These are phyloP conservation scores for Aspergillus terreus DNA, from an alignment of 2,329 filamentous ascomycete genomes.

Conservation along the genomic window DNA sequence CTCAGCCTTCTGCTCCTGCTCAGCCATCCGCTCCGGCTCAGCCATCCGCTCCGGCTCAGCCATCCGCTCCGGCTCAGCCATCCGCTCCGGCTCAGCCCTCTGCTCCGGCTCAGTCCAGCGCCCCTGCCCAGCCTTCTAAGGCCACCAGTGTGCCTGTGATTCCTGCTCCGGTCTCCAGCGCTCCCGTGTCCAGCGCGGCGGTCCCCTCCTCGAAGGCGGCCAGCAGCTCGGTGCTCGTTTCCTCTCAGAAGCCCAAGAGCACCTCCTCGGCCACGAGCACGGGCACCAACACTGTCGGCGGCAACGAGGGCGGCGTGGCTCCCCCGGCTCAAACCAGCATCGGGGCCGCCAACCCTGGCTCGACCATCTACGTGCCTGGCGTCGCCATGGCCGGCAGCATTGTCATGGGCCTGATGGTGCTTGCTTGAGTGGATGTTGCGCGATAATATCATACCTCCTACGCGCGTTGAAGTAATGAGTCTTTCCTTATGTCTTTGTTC, in stretches of 20 bases:
- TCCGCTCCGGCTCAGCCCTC: constrained; percentile 9
- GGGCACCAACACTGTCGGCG: constrained; percentile 4
- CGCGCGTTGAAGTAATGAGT: too few relatives aligned
- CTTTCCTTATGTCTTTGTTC: too few relatives aligned
- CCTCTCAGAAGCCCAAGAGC: neutral
- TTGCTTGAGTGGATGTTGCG: constrained; percentile 16
- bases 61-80: neutral
- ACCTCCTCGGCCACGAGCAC: constrained; percentile 8
- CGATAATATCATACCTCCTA: neutral
- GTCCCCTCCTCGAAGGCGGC: constrained; percentile 1
- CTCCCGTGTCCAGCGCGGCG: neutral
- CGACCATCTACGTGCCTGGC: constrained; percentile 23
- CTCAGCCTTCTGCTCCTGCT: neutral
- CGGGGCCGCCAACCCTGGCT: constrained; percentile 18
- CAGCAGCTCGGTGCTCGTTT: neutral
- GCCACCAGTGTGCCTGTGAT: constrained; percentile 1
- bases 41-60: neutral
- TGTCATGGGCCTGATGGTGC: constrained; percentile 18
- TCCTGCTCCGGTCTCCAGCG: neutral
- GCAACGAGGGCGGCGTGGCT: neutral
- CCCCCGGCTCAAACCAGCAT: constrained; percentile 11
- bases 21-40: constrained; percentile 7
- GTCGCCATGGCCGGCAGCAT: constrained; percentile 19
- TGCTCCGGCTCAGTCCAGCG: constrained; percentile 5
- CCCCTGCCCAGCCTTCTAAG: neutral